Conservation (phyloP, 129 eudicot genomes). For the Solidago caesia region DNA sequence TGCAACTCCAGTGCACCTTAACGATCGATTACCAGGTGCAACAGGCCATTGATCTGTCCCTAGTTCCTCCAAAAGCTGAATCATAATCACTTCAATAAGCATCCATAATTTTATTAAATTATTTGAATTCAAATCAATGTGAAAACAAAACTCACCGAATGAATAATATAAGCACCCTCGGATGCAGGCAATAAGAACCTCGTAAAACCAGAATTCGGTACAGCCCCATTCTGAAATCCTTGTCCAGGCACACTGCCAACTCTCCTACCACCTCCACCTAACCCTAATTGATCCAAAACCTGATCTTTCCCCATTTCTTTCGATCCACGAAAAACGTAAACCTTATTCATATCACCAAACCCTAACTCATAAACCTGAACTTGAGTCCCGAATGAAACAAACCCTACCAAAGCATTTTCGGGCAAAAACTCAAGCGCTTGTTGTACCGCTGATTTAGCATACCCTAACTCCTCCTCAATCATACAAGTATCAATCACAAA, state of each 20-base stretch:
- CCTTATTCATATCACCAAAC: slow-evolving; percentile 81
- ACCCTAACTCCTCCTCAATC: slow-evolving; percentile 90
- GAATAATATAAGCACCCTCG: slow-evolving; percentile 76
- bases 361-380: slow-evolving; percentile 43
- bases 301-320: slow-evolving; percentile 84
- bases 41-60: slow-evolving; percentile 88
- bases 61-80: slow-evolving; percentile 88
- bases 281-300: slow-evolving; percentile 88
- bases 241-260: slow-evolving; percentile 37
- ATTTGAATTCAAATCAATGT: neutral
- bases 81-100: slow-evolving; percentile 20
- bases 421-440: slow-evolving; percentile 41
- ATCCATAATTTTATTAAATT: slow-evolving; percentile 11
- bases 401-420: slow-evolving; percentile 41
- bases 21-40: slow-evolving; percentile 75
- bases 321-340: slow-evolving; percentile 76
- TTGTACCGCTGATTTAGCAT: slow-evolving; percentile 68
- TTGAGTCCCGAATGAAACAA: slow-evolving; percentile 38
- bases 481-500: slow-evolving; percentile 82
- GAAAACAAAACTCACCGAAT: slow-evolving; percentile 48
- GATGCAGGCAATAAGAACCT: slow-evolving; percentile 90
- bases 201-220: slow-evolving; percentile 43
- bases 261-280: slow-evolving; percentile 52
- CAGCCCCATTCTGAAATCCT: slow-evolving; percentile 57
- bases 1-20: slow-evolving; percentile 94